These are phyloP conservation scores for Boletus barrowsii DNA, from an alignment of 768 basidiomycete genomes.

Conservation along the genomic window DNA sequence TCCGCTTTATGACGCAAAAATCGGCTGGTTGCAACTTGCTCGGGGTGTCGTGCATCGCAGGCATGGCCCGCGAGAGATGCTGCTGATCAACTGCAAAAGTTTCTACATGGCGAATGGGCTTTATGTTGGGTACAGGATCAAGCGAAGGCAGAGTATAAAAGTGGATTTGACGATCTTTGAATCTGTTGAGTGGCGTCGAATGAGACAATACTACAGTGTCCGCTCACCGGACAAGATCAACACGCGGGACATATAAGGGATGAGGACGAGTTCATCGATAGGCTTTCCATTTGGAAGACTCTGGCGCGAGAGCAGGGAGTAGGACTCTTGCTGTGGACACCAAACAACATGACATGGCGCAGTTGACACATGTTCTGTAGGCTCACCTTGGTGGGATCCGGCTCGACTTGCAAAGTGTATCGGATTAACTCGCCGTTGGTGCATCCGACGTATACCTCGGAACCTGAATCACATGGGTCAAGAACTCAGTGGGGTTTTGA, in stretches of 20 bases:
- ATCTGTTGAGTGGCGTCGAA: not conserved
- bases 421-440: conserved; percentile 82
- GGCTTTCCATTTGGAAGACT: conserved; percentile 64
- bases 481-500: not conserved
- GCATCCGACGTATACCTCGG: conserved; percentile 85
- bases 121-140: conserved; percentile 64
- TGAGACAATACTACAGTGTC: conserved; percentile 10
- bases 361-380: not conserved
- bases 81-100: conserved; percentile 81
- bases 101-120: conserved; percentile 77
- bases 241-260: conserved; percentile 71
- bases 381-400: conserved; percentile 45
- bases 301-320: conserved; percentile 67
- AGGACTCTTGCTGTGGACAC: conserved; percentile 50
- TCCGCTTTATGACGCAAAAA: conserved; percentile 71
- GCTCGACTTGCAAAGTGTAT: conserved; percentile 64
- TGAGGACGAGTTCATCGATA: conserved; percentile 75
- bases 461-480: conserved; percentile 43
- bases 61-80: conserved; percentile 53
- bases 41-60: conserved; percentile 37
- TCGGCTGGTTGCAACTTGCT: conserved; percentile 53
- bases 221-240: conserved; percentile 71
- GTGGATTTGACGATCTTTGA: conserved; percentile 59
- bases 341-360: not conserved
- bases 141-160: conserved; percentile 81